Conservation (phyloP, 177 flowering plant genomes). For the Vitis hybrid region DNA sequence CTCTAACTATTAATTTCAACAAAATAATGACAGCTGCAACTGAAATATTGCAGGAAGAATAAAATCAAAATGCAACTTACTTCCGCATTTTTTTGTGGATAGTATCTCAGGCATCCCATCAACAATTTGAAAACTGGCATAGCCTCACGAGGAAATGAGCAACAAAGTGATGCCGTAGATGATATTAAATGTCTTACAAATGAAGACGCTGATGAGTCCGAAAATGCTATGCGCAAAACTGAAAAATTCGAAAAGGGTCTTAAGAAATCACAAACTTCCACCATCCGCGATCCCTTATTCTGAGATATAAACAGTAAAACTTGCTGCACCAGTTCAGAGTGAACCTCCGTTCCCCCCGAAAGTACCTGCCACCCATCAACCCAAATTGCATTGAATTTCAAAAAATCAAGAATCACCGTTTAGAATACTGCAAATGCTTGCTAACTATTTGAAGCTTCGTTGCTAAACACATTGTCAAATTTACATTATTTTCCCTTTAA, state of each 20-base stretch:
- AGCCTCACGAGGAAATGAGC: constrained; percentile 56
- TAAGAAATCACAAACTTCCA: constrained; percentile 61
- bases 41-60: not conserved
- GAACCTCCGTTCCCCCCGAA: constrained; percentile 55
- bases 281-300: constrained; percentile 41
- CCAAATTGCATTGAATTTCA: constrained; percentile 2
- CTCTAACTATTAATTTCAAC: not conserved
- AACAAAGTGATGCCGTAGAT: constrained; percentile 62
- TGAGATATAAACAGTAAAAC: constrained; percentile 54
- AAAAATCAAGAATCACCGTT: not conserved
- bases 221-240: constrained; percentile 40
- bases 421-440: not conserved
- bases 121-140: constrained; percentile 55
- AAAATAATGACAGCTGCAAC: not conserved
- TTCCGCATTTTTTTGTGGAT: constrained; percentile 42
- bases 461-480: no score
- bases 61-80: constrained; percentile 39
- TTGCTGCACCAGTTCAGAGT: constrained; percentile 67
- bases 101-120: constrained; percentile 39
- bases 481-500: no score
- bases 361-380: constrained; percentile 47
- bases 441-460: not conserved
- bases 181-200: constrained; percentile 58
- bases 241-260: constrained; percentile 65
- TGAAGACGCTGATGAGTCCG: constrained; percentile 31